Evolutionary conservation across 371 early-diverging fungal species (phyloP).

Genomic region (Mortierella sp.): DNA sequence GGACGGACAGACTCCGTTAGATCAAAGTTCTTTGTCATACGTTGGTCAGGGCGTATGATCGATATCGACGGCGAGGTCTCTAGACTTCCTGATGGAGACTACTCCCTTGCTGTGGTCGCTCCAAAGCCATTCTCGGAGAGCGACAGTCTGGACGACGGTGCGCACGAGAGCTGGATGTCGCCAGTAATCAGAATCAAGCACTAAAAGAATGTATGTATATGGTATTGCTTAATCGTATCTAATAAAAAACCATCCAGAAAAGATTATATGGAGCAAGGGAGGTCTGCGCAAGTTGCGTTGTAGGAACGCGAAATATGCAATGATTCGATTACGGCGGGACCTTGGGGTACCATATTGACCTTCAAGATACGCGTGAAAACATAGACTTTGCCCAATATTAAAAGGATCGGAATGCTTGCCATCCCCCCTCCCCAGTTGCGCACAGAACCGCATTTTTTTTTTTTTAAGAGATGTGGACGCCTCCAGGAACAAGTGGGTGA

Average conservation of each 20-base stretch:
- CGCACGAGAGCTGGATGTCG: conserved; percentile 40
- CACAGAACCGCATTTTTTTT: no score
- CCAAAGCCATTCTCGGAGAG: conserved; percentile 39
- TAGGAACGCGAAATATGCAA: no score
- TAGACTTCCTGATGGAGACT: conserved; percentile 24
- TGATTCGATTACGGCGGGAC: no score
- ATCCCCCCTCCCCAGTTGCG: no score
- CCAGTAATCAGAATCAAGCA: conserved; percentile 25
- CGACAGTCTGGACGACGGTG: neutral
- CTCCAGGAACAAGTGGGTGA: no score
- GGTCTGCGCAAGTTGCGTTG: neutral
- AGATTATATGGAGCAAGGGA: neutral
- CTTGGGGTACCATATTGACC: no score
- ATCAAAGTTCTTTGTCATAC: conserved; percentile 37
- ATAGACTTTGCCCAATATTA: no score
- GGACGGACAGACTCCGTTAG: conserved; percentile 38
- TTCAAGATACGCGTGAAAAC: no score
- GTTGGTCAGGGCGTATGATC: conserved; percentile 25
- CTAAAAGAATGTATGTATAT: neutral
- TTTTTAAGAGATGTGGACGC: no score
- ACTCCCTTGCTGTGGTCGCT: conserved; percentile 30
- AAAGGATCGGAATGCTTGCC: no score
- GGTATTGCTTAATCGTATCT: no score
- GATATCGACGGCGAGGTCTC: neutral
- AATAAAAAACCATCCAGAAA: neutral